Percentiles rank a stretch among this genome's conserved stretches.
Conservation (phyloP, 116 monocot genomes). For the Cymodocea nodosa region DNA sequence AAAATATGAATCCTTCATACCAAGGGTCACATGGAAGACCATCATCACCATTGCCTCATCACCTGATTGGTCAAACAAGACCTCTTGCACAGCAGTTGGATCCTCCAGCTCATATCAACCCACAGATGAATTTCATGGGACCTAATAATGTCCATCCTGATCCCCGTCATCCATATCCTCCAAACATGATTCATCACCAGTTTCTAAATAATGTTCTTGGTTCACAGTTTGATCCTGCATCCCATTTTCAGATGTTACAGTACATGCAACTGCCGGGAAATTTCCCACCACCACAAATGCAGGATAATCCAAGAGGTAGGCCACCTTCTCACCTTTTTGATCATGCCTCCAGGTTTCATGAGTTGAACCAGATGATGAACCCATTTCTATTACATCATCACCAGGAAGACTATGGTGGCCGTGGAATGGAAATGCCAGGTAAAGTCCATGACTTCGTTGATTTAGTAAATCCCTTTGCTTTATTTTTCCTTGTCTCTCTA, state of each 20-base stretch:
- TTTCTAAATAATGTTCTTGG: slow-evolving; percentile 16
- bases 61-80: slow-evolving; percentile 17
- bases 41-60: slow-evolving; percentile 12
- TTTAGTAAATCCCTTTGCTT: too few species aligned
- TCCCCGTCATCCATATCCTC: slow-evolving; percentile 19
- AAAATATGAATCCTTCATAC: slow-evolving; percentile 15
- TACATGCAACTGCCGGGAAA: slow-evolving; percentile 33
- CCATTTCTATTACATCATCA: slow-evolving; percentile 29
- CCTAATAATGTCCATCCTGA: slow-evolving; percentile 28
- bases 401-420: slow-evolving; percentile 29
- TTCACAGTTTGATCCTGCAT: slow-evolving; percentile 26
- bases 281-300: slow-evolving; percentile 33
- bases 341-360: slow-evolving; percentile 33
- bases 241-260: slow-evolving; percentile 33
- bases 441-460: slow-evolving; percentile 6
- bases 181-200: slow-evolving; percentile 26
- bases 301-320: slow-evolving; percentile 33
- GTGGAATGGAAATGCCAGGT: slow-evolving; percentile 59
- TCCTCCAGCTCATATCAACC: slow-evolving; percentile 30
- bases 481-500: too few species aligned
- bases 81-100: slow-evolving; percentile 24
- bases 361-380: slow-evolving; percentile 27
- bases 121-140: slow-evolving; percentile 31
- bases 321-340: slow-evolving; percentile 32
- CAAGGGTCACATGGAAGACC: slow-evolving; percentile 26